These are phyloP conservation scores for Phytophthora nicotianae DNA, from an alignment of 352 stramenopile genomes.

Conservation along the genomic window DNA sequence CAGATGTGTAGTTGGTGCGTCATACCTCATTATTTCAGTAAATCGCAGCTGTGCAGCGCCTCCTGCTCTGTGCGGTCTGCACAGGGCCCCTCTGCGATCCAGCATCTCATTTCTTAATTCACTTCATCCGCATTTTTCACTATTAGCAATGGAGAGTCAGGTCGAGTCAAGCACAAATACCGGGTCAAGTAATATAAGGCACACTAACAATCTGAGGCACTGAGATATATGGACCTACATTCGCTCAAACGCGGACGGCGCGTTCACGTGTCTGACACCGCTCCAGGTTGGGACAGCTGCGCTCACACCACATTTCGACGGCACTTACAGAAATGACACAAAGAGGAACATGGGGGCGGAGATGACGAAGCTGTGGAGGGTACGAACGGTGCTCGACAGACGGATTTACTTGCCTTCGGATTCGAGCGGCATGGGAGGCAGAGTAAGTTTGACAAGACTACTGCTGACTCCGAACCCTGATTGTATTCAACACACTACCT, in stretches of 20 bases:
- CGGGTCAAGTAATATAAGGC: too few species aligned
- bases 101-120: too few species aligned
- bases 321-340: neutral
- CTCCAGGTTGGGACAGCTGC: neutral
- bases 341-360: neutral
- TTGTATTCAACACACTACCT: neutral
- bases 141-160: too few species aligned
- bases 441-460: neutral
- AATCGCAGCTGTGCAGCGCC: neutral
- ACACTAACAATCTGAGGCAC: too few species aligned
- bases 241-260: neutral
- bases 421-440: neutral
- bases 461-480: neutral
- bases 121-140: too few species aligned
- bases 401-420: neutral
- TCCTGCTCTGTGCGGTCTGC: neutral
- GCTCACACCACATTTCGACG: neutral
- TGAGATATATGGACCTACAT: neutral
- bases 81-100: too few species aligned
- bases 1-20: too few species aligned
- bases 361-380: neutral
- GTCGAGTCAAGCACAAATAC: too few species aligned
- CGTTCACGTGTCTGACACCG: neutral
- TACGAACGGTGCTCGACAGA: neutral
- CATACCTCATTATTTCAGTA: too few species aligned